phyloP scores from a whole-genome alignment of 2,329 filamentous ascomycete species.

The Fusarium gaditjirri region DNA sequence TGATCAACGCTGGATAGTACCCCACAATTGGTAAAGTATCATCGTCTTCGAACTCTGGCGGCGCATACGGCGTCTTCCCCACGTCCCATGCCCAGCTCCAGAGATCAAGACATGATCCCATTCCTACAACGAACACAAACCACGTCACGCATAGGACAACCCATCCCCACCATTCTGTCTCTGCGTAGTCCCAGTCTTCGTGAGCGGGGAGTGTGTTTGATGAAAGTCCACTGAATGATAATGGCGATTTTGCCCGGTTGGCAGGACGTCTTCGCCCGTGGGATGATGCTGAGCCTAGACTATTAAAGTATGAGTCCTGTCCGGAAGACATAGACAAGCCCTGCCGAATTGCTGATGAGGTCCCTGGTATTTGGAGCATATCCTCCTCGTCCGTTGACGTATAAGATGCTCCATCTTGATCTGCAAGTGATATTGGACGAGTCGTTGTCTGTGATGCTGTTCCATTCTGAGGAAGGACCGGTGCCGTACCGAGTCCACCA shows the following conservation, averaged over 20 bases:
- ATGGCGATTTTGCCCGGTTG: conserved; percentile 67
- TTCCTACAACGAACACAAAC: conserved; percentile 95
- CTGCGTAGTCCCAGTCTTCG: conserved; percentile 86
- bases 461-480: conserved; percentile 23
- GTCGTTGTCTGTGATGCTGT: conserved; percentile 24
- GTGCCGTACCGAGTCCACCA: conserved; percentile 29
- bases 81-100: conserved; percentile 99
- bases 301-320: conserved; percentile 71
- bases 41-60: conserved; percentile 94
- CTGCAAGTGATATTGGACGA: conserved; percentile 18
- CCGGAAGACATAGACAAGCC: conserved; percentile 62
- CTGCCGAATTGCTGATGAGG: conserved; percentile 56
- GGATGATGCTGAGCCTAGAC: conserved; percentile 52
- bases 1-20: conserved; percentile 95
- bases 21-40: conserved; percentile 93
- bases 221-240: conserved; percentile 65
- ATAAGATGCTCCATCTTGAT: conserved; percentile 40
- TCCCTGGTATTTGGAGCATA: conserved; percentile 69
- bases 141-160: conserved; percentile 90
- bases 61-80: conserved; percentile 93
- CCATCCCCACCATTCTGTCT: conserved; percentile 99
- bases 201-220: conserved; percentile 58
- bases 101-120: conserved; percentile 93
- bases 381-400: conserved; percentile 88
- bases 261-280: conserved; percentile 58